phyloP scores from a whole-genome alignment of 176 grass and related monocot species.

The Bonia amplexicaulis region DNA sequence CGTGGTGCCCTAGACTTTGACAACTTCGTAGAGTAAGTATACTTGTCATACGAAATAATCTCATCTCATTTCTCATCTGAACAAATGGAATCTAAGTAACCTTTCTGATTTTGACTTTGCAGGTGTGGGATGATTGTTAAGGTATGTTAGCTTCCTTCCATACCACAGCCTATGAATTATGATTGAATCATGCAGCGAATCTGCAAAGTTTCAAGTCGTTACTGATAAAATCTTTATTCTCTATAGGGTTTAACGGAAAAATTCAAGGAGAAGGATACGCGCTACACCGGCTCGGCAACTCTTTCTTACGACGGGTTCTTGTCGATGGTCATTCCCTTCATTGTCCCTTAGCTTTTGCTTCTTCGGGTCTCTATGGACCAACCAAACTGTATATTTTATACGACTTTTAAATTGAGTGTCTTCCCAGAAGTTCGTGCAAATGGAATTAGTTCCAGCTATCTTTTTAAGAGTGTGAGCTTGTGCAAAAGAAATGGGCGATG shows the following conservation, averaged over 20 bases:
- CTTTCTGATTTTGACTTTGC: constrained; percentile 12
- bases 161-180: background rate
- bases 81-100: background rate
- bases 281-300: constrained; percentile 68
- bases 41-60: background rate
- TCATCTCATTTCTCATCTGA: background rate
- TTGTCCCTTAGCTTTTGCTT: constrained; percentile 51
- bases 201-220: background rate
- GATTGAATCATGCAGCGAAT: background rate
- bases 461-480: no score
- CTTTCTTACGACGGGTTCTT: constrained; percentile 74
- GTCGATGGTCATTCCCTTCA: constrained; percentile 71
- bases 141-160: constrained; percentile 30
- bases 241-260: constrained; percentile 79
- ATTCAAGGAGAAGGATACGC: constrained; percentile 77
- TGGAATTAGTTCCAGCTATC: background rate
- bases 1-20: constrained; percentile 62
- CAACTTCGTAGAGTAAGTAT: constrained; percentile 84
- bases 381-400: background rate
- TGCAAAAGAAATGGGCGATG: background rate
- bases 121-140: constrained; percentile 82
- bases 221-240: background rate
- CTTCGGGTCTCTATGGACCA: background rate
- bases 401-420: background rate
- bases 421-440: constrained; percentile 10